Base-by-base conservation (phyloP, 139 green algal genomes). In the Chlorella sp. region DNA sequence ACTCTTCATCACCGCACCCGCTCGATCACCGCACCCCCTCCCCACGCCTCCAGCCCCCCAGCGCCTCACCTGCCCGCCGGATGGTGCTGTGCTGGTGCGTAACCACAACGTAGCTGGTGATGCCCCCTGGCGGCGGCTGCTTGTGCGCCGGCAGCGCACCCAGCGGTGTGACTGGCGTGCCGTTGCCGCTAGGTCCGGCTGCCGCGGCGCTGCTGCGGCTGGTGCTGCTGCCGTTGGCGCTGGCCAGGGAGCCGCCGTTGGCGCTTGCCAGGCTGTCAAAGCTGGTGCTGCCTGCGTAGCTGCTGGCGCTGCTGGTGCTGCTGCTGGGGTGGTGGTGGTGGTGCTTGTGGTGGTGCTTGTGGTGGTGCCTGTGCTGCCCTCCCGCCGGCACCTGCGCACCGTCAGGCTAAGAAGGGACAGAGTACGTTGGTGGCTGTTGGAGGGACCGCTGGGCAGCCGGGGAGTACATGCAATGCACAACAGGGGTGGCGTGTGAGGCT, bases 31-130 rank as follows among this genome's bases (percentile, higher is more conserved):
- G n/a, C n/a, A n/a, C n/a, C n/a, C n/a, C n/a, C n/a, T n/a, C n/a
- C n/a, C n/a, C n/a, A 51, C 7, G 7, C 44, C 44, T 51, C 44
- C 44, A 16, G 44, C 44, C 44, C 44, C 44, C 44, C 44, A 9
- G 44, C 44, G 13, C 28, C 75, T 60, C 56, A 82, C 76, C 76
- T 62, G 76, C 76, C 18, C 76, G 60, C 4, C 76, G 76, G 76
- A 82, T 82, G 38, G 76, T 82, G 57, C 63, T 79, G 90, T 99
- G 95, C 91, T 99, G 98, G 88, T 99, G 98, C 23, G 98, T 99
- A 6, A 99, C 98, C 21, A 99, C 98, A 39, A 99, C 95, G 87
- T 99, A 99, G 74, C 86, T 93, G 17, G 91, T 88, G 65, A 99
- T 97, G 87, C 95, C 95, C 1, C 85, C 85, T 6, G 63, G 67